Evolutionary conservation across 306 rosid species (phyloP).

Genomic region (Datisca glomerata): DNA sequence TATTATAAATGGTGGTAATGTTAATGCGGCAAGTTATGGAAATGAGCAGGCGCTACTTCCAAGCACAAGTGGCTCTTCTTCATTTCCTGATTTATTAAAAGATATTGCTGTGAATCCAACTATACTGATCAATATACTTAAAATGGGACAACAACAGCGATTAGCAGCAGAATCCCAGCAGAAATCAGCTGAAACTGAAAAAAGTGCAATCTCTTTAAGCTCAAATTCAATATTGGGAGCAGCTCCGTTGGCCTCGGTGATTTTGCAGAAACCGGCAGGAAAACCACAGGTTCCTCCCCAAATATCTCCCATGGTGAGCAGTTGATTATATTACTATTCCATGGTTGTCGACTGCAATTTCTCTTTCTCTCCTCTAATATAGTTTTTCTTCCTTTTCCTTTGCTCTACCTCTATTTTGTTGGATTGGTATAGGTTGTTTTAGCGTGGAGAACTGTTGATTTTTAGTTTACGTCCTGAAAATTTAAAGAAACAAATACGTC

Average conservation of each 20-base stretch:
- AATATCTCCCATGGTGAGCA: constrained; percentile 45
- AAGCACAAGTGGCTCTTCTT: constrained; percentile 18
- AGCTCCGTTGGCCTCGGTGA: constrained; percentile 30
- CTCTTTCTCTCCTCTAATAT: too few species aligned
- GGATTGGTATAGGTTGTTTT: too few species aligned
- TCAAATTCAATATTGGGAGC: constrained; percentile 31
- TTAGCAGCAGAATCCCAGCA: constrained; percentile 42
- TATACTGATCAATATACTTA: constrained; percentile 47
- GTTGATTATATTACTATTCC: constrained; percentile 3
- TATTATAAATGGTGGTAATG: constrained; percentile 13
- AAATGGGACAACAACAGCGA: constrained; percentile 41
- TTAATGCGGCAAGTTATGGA: constrained; percentile 26
- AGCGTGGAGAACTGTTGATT: too few species aligned
- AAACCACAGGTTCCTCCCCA: constrained; percentile 29
- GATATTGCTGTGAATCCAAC: constrained; percentile 73
- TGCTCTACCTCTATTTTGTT: too few species aligned
- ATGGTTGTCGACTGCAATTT: too few species aligned
- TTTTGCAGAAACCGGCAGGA: constrained; percentile 45
- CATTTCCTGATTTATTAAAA: constrained; percentile 51
- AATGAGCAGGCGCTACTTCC: constrained; percentile 27
- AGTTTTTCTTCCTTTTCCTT: too few species aligned
- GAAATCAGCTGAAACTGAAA: constrained; percentile 36
- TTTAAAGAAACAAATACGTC: too few species aligned
- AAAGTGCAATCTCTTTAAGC: constrained; percentile 11
- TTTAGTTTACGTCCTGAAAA: constrained; percentile 2